A percentile compares a stretch with the other conserved stretches of the same genome.
Conservation (phyloP, 345 rosid species). For the Syzygium aqueum region DNA sequence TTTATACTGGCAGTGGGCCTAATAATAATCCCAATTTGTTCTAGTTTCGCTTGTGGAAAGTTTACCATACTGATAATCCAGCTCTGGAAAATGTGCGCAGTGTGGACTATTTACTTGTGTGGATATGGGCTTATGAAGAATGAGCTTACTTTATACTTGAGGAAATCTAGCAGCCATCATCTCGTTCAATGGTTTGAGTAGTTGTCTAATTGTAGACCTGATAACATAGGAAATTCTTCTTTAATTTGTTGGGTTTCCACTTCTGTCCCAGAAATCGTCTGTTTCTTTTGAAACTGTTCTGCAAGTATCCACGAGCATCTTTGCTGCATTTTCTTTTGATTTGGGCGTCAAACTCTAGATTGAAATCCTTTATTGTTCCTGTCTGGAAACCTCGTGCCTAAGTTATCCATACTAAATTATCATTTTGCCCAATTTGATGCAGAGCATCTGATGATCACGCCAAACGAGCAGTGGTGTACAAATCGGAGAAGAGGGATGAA, state of each 20-base stretch:
- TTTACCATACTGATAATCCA: neutral
- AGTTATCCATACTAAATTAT: neutral
- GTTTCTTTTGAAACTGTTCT: neutral
- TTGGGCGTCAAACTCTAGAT: neutral
- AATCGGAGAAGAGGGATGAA: conserved; percentile 77
- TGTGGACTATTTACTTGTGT: neutral
- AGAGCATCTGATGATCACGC: conserved; percentile 52
- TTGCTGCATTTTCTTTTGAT: neutral
- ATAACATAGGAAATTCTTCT: neutral
- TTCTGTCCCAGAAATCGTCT: neutral
- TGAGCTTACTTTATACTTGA: neutral
- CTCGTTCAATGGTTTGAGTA: neutral
- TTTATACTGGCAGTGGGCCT: neutral
- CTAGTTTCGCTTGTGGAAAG: neutral
- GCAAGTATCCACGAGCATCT: neutral
- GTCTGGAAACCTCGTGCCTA: neutral
- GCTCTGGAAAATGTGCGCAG: neutral
- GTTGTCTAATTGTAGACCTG: neutral
- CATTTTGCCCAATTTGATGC: neutral
- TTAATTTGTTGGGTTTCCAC: neutral
- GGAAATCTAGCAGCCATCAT: neutral
- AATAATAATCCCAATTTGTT: neutral
- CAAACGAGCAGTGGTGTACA: conserved; percentile 50
- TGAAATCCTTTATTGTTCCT: neutral
- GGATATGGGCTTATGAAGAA: neutral